phyloP scores from a whole-genome alignment of 805 yeast genomes.

The Pichia nakasei region DNA sequence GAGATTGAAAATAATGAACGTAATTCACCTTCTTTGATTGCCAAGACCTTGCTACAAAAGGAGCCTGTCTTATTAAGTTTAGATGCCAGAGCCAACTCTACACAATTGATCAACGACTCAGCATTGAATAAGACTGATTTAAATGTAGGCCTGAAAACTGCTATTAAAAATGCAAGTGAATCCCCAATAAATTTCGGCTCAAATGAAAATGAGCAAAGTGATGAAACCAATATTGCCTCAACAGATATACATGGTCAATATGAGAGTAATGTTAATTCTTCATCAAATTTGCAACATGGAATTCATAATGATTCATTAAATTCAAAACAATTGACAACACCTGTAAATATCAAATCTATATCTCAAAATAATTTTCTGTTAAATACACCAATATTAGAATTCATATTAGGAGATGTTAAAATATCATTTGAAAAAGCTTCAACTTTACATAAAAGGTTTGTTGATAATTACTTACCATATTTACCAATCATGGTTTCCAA shows the following conservation, averaged over 20 bases:
- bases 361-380: conserved; percentile 16
- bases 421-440: conserved; percentile 60
- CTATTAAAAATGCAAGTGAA: too few relatives aligned
- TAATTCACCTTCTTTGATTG: conserved; percentile 17
- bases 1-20: not conserved
- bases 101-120: conserved; percentile 34
- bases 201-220: too few relatives aligned
- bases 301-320: not conserved
- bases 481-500: conserved; percentile 70
- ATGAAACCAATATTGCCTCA: too few relatives aligned
- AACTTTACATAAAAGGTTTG: conserved; percentile 62
- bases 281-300: not conserved
- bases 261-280: not conserved
- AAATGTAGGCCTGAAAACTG: conserved; percentile 34
- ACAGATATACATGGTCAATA: too few relatives aligned
- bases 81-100: conserved; percentile 25
- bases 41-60: conserved; percentile 36
- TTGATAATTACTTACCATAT: conserved; percentile 59
- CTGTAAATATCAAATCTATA: conserved; percentile 13
- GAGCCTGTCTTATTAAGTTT: conserved; percentile 33
- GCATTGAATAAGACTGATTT: conserved; percentile 32
- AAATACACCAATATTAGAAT: conserved; percentile 42
- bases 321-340: conserved; percentile 10
- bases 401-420: conserved; percentile 66
- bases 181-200: conserved; percentile 15